Evolutionary conservation across 1,284 basidiomycete genomes (phyloP), one percentile per base, ranked within the genome.

Genomic region (Tilletia caries): DNA sequence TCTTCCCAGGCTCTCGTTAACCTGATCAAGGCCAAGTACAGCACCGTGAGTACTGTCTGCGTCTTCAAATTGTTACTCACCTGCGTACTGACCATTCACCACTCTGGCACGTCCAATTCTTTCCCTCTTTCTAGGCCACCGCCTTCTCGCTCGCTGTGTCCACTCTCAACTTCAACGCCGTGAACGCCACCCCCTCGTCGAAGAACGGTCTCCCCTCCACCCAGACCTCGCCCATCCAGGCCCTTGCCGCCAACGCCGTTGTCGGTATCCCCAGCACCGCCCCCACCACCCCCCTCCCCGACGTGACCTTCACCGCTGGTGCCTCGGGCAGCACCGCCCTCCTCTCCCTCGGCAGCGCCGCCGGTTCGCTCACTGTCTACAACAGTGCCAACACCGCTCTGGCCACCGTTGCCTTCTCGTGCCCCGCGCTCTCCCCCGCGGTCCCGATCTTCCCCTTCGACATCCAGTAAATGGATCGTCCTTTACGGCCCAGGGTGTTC

Each of bases 391-490:
- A 54, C 52, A 62, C 29, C 58, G 20, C 20, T 20, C 32, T 62
- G 5, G 58, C 32, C 58, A 33, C 58, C 13, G 58, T 62, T 20
- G 33, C 58, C 58, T 62, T 62, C 58, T 62, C 58, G 29, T 62
- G 58, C 58, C 58, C 58, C 32, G 58, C 58, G 18, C 58, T 62
- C 58, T 62, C 58, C 34, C 58, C 58, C 58, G 32, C 27, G 27
- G 58, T 62, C 32, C 58, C 58, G 29, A 62, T 62, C 58, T 62
- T 62, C 58, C 58, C 58, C n/a, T 62, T 32, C 58, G 58, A 41
- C 37, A 15, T 10, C 37, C 37, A 10, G 37, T 10, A 8, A 15
- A 20, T 15, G 37, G 15, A 41, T 41, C 2, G 1, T 54, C 29
- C 29, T 27, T 58, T 20, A 41, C 37, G 37, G 37, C 37, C 37